Conservation (phyloP, 2,329 filamentous ascomycete species). For the Grosmannia penicillata region DNA sequence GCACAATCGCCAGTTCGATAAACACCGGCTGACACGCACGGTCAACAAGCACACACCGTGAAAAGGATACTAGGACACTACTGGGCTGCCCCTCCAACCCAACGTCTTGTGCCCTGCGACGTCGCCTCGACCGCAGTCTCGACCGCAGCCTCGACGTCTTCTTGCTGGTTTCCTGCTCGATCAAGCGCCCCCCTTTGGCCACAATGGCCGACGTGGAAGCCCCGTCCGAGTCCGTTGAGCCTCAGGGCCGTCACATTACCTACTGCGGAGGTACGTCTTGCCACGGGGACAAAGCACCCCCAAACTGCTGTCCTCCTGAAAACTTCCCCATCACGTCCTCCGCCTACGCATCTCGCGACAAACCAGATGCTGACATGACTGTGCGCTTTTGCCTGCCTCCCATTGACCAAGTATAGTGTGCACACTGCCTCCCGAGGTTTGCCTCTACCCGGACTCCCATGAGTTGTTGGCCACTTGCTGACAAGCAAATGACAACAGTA, state of each 20-base stretch:
- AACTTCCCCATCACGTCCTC: slow-evolving; percentile 6
- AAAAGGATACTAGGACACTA: no score
- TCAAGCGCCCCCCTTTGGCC: neutral
- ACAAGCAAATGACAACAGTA: slow-evolving; percentile 42
- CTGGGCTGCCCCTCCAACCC: no score
- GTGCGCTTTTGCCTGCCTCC: neutral
- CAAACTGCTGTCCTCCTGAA: neutral
- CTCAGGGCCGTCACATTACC: slow-evolving; percentile 34
- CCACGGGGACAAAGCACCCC: neutral
- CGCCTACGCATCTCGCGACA: no score
- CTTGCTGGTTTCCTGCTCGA: neutral
- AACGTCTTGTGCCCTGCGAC: no score
- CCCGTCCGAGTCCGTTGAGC: slow-evolving; percentile 28
- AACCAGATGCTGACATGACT: neutral
- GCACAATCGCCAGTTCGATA: no score
- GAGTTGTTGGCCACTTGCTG: neutral
- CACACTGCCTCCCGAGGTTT: slow-evolving; percentile 50
- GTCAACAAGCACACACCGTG: no score
- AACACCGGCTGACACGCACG: no score
- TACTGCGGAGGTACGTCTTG: slow-evolving; percentile 42
- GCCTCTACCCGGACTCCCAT: slow-evolving; percentile 2
- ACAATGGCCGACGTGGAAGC: slow-evolving; percentile 38
- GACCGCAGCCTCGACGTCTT: neutral
- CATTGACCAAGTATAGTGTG: slow-evolving; percentile 33
- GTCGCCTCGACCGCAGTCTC: neutral